phyloP scores from a whole-genome alignment of 441 rosid genomes.

The Macaranga tanarius region DNA sequence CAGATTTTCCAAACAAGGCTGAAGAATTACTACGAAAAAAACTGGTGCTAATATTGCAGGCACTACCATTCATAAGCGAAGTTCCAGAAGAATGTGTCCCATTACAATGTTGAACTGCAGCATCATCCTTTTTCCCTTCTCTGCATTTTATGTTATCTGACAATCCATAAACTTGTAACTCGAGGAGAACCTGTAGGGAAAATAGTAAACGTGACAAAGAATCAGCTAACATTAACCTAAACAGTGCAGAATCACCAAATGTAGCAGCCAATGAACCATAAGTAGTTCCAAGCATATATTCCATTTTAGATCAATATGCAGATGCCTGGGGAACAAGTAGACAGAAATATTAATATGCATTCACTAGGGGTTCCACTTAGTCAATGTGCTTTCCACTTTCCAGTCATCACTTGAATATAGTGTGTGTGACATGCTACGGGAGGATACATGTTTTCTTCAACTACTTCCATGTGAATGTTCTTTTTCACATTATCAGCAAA shows the following conservation, averaged over 20 bases:
- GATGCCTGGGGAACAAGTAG: not conserved
- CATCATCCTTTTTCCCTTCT: conserved; percentile 45
- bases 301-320: not conserved
- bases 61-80: conserved; percentile 36
- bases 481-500: not conserved
- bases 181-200: conserved; percentile 47
- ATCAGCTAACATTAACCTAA: conserved; percentile 1
- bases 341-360: not conserved
- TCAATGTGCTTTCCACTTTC: conserved; percentile 6
- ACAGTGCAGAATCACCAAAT: conserved; percentile 6
- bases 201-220: not conserved
- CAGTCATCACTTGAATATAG: not conserved
- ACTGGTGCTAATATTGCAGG: conserved; percentile 33
- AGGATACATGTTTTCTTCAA: not conserved
- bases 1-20: conserved; percentile 30
- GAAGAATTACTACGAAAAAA: conserved; percentile 29
- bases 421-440: not conserved
- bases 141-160: conserved; percentile 47
- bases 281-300: not conserved
- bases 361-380: not conserved
- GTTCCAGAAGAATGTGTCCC: conserved; percentile 27
- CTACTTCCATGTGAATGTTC: not conserved
- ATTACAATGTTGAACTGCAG: conserved; percentile 27
- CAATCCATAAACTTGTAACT: conserved; percentile 68
- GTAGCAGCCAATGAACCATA: conserved; percentile 1